Evolutionary conservation across 805 yeast species (phyloP).

Genomic region (Candida dajiaensis): DNA sequence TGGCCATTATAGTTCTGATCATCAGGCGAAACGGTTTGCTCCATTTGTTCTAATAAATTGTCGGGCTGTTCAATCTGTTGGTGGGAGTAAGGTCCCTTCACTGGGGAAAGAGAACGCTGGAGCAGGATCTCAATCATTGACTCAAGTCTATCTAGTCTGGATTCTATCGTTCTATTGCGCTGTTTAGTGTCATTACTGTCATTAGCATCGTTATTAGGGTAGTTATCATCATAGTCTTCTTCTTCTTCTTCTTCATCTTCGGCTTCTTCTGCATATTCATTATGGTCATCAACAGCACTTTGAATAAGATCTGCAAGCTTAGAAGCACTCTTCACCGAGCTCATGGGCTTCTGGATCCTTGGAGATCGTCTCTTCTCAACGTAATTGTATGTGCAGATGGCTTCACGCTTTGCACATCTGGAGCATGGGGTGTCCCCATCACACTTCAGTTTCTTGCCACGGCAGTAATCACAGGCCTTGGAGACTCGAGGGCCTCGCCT

Average conservation of each 20-base stretch:
- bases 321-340: neutral
- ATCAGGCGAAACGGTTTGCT: slow-evolving; percentile 3
- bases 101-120: neutral
- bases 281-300: neutral
- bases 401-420: slow-evolving; percentile 76
- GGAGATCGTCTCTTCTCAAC: slow-evolving; percentile 42
- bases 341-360: neutral
- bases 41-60: neutral
- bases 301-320: neutral
- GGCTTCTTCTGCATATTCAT: neutral
- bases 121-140: neutral
- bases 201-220: slow-evolving; percentile 12
- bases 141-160: slow-evolving; percentile 3
- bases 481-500: slow-evolving; percentile 24
- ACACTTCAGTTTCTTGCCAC: slow-evolving; percentile 72
- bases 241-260: neutral
- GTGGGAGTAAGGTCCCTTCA: neutral
- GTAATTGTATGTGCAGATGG: slow-evolving; percentile 76
- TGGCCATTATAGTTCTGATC: slow-evolving; percentile 5
- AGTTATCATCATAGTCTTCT: neutral
- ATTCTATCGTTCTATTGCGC: neutral
- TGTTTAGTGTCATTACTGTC: neutral
- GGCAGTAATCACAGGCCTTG: slow-evolving; percentile 42
- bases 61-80: neutral
- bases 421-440: slow-evolving; percentile 75